Base-by-base conservation (phyloP, 1,139 yeast species). In the Suhomyces wounanorum region DNA sequence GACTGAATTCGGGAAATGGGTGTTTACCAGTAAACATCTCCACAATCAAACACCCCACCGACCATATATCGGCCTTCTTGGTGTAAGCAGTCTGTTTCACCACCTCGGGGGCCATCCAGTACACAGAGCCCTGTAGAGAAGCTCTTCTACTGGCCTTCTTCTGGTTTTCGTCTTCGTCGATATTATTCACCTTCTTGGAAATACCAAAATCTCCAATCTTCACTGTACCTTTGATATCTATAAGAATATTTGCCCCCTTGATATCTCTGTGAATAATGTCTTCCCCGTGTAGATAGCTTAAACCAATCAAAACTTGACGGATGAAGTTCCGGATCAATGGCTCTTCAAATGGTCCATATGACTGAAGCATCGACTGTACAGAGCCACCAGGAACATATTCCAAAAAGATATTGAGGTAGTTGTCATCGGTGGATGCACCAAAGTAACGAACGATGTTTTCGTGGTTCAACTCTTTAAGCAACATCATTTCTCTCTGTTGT, bases 61-160 rank as follows among this genome's bases (percentile, higher is more conserved):
- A 89, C 98, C 98, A 92, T 30, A 92, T 90, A 66, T 92, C 98
- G 0, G 96, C 96, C 64, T 89, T 89, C 47, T 87, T 83, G 5
- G 97, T 91, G 52, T 90, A 89, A 0, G 94, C 89, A 1, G 90
- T 85, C 63, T 91, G 97, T 62, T 89, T 89, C 13, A 91, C 97
- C 13, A 92, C 97, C 65, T 92, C 98, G 0, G 98, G 98, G 0
- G 97, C 97, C 98, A 92, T 92, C 98, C 98, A 92, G 63, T 86
- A 92, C 0, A 91, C 96, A 7, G 96, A 89, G 0, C 98, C 98
- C 69, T 91, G 97, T 44, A 92, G 68, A 0, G 97, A 89, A 0
- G 91, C 94, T 44, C 97, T 78, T 59, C 89, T 84, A 25, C 78
- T 74, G 11, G 73, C 53, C 57, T 62, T 57, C 52, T 61, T 43